Percentiles rank a stretch among this genome's conserved stretches.
phyloP scores from a whole-genome alignment of 2,329 filamentous ascomycete genomes.

The Aspergillus sp. region DNA sequence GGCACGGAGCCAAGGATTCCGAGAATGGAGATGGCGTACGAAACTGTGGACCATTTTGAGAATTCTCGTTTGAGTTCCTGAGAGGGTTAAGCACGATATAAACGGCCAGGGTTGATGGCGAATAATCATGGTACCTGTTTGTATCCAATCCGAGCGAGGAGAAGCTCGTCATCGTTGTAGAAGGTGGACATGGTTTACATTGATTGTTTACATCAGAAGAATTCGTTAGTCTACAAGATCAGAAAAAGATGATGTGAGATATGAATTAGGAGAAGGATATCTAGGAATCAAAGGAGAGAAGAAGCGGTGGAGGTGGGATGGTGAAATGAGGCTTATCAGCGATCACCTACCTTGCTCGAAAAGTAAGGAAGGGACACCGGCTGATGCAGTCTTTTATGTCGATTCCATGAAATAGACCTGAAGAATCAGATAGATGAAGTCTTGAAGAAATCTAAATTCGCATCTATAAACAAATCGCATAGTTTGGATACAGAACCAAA shows the following conservation, averaged over 20 bases:
- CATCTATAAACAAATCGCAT: background rate
- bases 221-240: background rate
- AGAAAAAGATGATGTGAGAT: background rate
- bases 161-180: slow-evolving; percentile 58
- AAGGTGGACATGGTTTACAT: slow-evolving; percentile 39
- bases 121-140: slow-evolving; percentile 49
- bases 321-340: background rate
- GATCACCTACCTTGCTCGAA: slow-evolving; percentile 6
- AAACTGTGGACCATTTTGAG: slow-evolving; percentile 65
- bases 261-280: background rate
- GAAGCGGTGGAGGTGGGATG: background rate
- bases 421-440: no score
- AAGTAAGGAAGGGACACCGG: slow-evolving; percentile 9
- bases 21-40: slow-evolving; percentile 65
- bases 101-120: background rate
- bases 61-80: slow-evolving; percentile 64
- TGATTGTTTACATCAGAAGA: background rate
- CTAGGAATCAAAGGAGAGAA: background rate
- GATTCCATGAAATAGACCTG: no score
- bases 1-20: slow-evolving; percentile 66
- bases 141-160: slow-evolving; percentile 62
- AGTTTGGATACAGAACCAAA: no score
- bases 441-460: background rate
- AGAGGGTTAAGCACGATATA: background rate
- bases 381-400: background rate